Percentiles rank a stretch among this genome's conserved stretches.
These are phyloP conservation scores for Plasmodium vinckei DNA, from an alignment of 169 alveolate genomes.

Conservation along the genomic window DNA sequence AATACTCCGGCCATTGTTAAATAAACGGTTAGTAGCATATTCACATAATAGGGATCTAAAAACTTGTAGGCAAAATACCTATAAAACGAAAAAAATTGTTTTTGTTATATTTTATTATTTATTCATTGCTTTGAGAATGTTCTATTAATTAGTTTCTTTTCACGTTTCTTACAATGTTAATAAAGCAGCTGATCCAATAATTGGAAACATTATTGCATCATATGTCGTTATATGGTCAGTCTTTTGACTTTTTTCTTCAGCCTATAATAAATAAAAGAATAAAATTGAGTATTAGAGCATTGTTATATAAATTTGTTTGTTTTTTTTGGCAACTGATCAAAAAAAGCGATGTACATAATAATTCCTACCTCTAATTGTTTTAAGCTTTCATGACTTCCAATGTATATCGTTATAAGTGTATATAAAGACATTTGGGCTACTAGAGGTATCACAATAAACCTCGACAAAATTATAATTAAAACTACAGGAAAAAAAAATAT, in stretches of 20 bases:
- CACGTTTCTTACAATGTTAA: slow-evolving; percentile 54
- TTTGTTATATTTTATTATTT: slow-evolving; percentile 1
- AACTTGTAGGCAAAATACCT: slow-evolving; percentile 77
- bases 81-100: not conserved
- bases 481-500: slow-evolving; percentile 29
- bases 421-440: slow-evolving; percentile 68
- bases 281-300: not conserved
- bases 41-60: slow-evolving; percentile 73
- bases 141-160: not conserved
- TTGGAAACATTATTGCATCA: slow-evolving; percentile 77
- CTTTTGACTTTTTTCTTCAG: slow-evolving; percentile 40
- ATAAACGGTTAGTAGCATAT: slow-evolving; percentile 61
- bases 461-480: slow-evolving; percentile 57
- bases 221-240: slow-evolving; percentile 67
- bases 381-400: slow-evolving; percentile 76
- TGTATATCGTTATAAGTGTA: slow-evolving; percentile 70
- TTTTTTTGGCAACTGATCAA: not conserved
- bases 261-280: slow-evolving; percentile 3
- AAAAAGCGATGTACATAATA: not conserved
- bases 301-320: not conserved
- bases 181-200: slow-evolving; percentile 73
- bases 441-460: slow-evolving; percentile 55
- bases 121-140: not conserved
- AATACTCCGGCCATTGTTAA: slow-evolving; percentile 72
- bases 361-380: slow-evolving; percentile 65